These are phyloP conservation scores for Neonectria hederae DNA, from an alignment of 2,329 filamentous ascomycete species.

Conservation along the genomic window DNA sequence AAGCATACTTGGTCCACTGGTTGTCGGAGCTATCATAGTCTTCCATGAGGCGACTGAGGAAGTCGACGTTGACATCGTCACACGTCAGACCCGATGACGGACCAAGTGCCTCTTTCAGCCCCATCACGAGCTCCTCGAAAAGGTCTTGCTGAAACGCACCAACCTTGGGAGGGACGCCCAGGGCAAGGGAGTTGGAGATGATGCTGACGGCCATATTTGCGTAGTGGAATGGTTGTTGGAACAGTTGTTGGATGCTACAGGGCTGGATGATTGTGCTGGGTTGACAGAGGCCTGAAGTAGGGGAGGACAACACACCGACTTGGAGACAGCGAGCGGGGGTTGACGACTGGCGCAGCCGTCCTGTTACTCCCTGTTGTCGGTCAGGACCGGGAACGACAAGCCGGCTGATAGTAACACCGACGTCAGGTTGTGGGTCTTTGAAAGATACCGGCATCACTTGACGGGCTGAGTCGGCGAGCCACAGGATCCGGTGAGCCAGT, in stretches of 20 bases:
- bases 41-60: constrained; percentile 78
- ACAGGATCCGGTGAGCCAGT: constrained; percentile 39
- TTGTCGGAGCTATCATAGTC: constrained; percentile 73
- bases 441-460: constrained; percentile 33
- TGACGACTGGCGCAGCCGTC: constrained; percentile 33
- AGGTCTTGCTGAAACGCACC: constrained; percentile 48
- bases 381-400: constrained; percentile 38
- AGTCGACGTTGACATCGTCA: constrained; percentile 79
- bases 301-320: constrained; percentile 41
- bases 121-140: constrained; percentile 77
- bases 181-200: constrained; percentile 39
- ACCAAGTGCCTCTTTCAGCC: constrained; percentile 79
- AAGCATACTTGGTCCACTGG: constrained; percentile 80
- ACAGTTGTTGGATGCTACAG: constrained; percentile 18
- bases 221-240: background rate
- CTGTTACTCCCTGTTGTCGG: constrained; percentile 37
- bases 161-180: constrained; percentile 34
- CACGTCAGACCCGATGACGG: constrained; percentile 84
- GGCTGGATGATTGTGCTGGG: constrained; percentile 33
- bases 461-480: constrained; percentile 36
- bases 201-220: constrained; percentile 50
- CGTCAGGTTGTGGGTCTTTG: constrained; percentile 40
- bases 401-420: constrained; percentile 46
- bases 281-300: constrained; percentile 23
- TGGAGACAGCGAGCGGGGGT: constrained; percentile 38